phyloP scores from a whole-genome alignment of 139 green algal genomes.

The Tetraselmis striata region DNA sequence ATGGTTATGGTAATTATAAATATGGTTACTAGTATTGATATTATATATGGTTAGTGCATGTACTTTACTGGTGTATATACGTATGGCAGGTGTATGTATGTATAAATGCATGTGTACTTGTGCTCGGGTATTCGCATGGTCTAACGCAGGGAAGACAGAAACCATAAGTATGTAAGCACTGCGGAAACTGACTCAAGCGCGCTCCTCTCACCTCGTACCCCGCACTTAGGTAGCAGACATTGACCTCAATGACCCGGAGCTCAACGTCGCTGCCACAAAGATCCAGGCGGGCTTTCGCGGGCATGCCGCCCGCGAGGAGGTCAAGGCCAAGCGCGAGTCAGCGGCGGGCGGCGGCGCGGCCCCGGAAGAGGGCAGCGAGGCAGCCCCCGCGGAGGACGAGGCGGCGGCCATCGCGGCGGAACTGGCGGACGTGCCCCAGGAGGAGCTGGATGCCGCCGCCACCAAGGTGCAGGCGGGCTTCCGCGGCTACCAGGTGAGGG shows the following conservation, averaged over 20 bases:
- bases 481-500: constrained; percentile 49
- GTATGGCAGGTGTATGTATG: no score
- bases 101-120: no score
- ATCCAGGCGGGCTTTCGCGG: constrained; percentile 57
- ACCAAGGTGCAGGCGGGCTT: constrained; percentile 54
- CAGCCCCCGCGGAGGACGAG: background rate
- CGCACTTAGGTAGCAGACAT: background rate
- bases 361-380: background rate
- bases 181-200: no score
- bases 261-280: constrained; percentile 46
- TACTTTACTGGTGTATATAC: no score
- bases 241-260: constrained; percentile 1
- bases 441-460: constrained; percentile 27
- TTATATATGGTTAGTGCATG: no score
- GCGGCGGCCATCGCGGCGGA: background rate
- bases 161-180: no score
- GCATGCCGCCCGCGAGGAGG: constrained; percentile 43
- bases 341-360: no score
- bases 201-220: no score
- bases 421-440: background rate
- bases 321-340: constrained; percentile 5
- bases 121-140: no score
- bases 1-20: no score
- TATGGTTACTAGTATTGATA: no score
- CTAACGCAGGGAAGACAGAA: no score